phyloP scores from a whole-genome alignment of 1,284 basidiomycete species.

The Cryptococcus sp. region DNA sequence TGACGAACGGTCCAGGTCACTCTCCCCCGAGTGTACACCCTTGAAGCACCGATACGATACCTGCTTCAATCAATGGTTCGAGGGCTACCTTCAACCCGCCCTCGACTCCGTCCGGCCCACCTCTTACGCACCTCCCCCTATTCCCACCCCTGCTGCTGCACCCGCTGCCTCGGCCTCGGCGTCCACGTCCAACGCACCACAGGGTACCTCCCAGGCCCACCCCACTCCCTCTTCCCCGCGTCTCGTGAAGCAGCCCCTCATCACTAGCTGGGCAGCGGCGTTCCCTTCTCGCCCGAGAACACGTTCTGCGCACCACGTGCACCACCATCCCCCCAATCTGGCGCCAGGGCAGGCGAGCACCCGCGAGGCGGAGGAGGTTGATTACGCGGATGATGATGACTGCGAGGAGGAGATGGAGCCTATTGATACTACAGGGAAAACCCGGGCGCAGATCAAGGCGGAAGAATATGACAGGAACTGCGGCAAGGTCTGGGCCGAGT shows the following conservation, averaged over 20 bases:
- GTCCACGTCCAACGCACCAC: not conserved
- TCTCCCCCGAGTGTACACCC: slow-evolving; percentile 78
- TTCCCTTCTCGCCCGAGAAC: slow-evolving; percentile 19
- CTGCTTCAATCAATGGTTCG: slow-evolving; percentile 96
- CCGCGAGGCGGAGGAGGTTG: slow-evolving; percentile 5
- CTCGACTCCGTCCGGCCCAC: slow-evolving; percentile 21
- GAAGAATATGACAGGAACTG: slow-evolving; percentile 79
- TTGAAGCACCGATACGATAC: slow-evolving; percentile 85
- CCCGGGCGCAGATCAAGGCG: slow-evolving; percentile 53
- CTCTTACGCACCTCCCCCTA: not conserved
- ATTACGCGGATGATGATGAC: slow-evolving; percentile 1
- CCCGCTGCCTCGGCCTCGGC: not conserved
- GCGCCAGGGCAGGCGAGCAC: slow-evolving; percentile 1
- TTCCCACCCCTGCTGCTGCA: not conserved
- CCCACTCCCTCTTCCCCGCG: too few relatives aligned
- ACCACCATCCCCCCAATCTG: not conserved
- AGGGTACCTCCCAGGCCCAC: too few relatives aligned
- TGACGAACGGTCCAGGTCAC: slow-evolving; percentile 25
- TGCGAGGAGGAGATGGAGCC: not conserved
- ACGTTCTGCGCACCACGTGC: not conserved
- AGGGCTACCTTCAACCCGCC: slow-evolving; percentile 80
- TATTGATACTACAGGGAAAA: slow-evolving; percentile 41
- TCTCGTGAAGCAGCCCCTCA: slow-evolving; percentile 4
- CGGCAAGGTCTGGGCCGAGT: slow-evolving; percentile 72
- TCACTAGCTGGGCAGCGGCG: slow-evolving; percentile 28